phyloP scores from a whole-genome alignment of 495 filamentous ascomycete genomes.

The Trypethelium eluteriae region DNA sequence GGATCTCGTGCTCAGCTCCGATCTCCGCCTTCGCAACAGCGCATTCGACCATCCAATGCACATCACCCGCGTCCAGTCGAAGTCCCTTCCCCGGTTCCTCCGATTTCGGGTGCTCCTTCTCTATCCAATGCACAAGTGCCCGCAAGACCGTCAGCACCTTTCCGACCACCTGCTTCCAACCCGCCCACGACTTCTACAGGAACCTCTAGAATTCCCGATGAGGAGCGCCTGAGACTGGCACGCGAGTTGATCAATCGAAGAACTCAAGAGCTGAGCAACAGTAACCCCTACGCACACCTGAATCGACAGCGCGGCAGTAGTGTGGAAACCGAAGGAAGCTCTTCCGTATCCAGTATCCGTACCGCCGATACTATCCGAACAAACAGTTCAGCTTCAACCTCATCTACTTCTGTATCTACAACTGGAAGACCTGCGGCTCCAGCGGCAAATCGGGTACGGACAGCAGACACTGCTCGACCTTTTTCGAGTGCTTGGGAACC shows the following conservation, averaged over 20 bases:
- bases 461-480: background rate
- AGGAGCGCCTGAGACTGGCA: background rate
- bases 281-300: background rate
- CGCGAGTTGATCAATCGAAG: conserved; percentile 3
- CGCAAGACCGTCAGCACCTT: background rate
- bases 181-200: background rate
- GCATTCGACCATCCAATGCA: background rate
- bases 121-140: background rate
- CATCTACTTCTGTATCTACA: background rate
- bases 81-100: background rate
- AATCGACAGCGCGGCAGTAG: background rate
- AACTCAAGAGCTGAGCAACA: background rate
- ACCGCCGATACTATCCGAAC: background rate
- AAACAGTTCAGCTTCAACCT: background rate
- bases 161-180: background rate
- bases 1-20: conserved; percentile 25
- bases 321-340: conserved; percentile 3
- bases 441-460: background rate
- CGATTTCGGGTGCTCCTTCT: background rate
- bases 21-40: conserved; percentile 24
- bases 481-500: background rate
- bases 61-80: background rate
- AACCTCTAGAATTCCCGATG: background rate
- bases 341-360: background rate
- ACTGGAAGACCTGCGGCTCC: background rate